Evolutionary conservation across 129 eudicot genomes (phyloP), one percentile per base, ranked within the genome.

Genomic region (Mikania micrantha): DNA sequence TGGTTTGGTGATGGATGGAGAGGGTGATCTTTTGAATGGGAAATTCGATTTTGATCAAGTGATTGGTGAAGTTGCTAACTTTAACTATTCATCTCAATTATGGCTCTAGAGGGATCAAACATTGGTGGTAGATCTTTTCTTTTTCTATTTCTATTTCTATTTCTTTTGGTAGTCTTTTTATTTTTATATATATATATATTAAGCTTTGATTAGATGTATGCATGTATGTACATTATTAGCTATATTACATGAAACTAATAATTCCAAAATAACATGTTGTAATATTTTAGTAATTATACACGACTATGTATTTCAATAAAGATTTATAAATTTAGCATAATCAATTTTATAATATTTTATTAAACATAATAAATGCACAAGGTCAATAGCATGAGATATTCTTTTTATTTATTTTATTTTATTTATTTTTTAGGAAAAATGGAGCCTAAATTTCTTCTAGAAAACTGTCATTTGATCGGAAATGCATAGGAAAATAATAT

Each of bases 21-120:
- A 3, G 38, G 19, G 5, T 49, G 80, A 67, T 68, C 7, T 68
- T 59, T 7, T 76, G 3, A 13, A 13, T 3, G 74, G 29, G 35
- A 75, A 53, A 16, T 67, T 60, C 20, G 64, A 69, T 69, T 60
- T 60, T 9, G 54, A 28, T 17, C 70, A 76, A 49, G 6, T 60
- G 69, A 49, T 76, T 12, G 74, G 65, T 69, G 80, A 68, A 60
- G 75, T 68, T 67, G 74, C 53, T 22, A 75, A 75, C 54, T 75
- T 58, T 17, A 45, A 47, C 40, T 25, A 75, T 67, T 49, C 69
- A 32, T 59, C 64, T 10, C 70, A 49, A 32, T 44, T 56, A 56
- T 56, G 44, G 69, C 29, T 25, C 40, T 66, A 56, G 9, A 4
- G 22, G 24, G 50, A 44, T n/a, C 25, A 20, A 57, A 58, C 35